Evolutionary conservation across 2,329 filamentous ascomycete species (phyloP).

Genomic region (Hortaea werneckii): DNA sequence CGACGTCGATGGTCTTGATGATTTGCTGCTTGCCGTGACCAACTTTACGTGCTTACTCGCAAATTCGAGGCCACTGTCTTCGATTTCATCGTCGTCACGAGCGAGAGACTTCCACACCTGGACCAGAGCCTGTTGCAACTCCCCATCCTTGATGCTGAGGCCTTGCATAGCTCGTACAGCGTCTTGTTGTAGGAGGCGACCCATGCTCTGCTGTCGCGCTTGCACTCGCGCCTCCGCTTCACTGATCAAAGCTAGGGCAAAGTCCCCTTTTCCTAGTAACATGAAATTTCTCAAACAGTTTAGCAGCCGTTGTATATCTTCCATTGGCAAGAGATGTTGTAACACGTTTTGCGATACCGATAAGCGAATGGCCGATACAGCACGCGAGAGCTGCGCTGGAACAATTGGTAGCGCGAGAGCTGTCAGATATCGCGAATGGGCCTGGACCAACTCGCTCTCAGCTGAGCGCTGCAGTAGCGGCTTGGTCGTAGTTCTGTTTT

Average conservation of each 20-base stretch:
- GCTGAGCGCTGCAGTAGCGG: slow-evolving; percentile 14
- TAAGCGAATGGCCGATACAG: slow-evolving; percentile 65
- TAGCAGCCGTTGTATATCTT: slow-evolving; percentile 66
- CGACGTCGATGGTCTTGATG: slow-evolving; percentile 30
- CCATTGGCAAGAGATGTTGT: slow-evolving; percentile 68
- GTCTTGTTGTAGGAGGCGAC: slow-evolving; percentile 40
- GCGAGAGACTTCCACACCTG: slow-evolving; percentile 71
- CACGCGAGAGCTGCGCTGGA: slow-evolving; percentile 56
- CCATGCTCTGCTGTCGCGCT: slow-evolving; percentile 57
- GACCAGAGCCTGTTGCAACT: slow-evolving; percentile 65
- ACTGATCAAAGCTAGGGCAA: slow-evolving; percentile 73
- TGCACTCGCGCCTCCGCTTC: slow-evolving; percentile 73
- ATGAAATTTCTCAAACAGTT: slow-evolving; percentile 77
- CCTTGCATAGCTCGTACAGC: slow-evolving; percentile 46
- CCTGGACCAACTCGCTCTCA: slow-evolving; percentile 52
- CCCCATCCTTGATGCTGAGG: slow-evolving; percentile 72
- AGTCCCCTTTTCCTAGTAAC: slow-evolving; percentile 78
- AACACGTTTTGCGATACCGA: slow-evolving; percentile 77
- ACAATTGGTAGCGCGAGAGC: slow-evolving; percentile 64
- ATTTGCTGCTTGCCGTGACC: slow-evolving; percentile 33
- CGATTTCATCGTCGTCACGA: slow-evolving; percentile 62
- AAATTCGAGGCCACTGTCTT: slow-evolving; percentile 67
- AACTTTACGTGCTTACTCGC: slow-evolving; percentile 69
- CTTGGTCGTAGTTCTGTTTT: slow-evolving; percentile 3
- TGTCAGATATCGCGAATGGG: slow-evolving; percentile 60